phyloP scores from a whole-genome alignment of 495 filamentous ascomycete genomes.

The Aspergillus nanangensis region DNA sequence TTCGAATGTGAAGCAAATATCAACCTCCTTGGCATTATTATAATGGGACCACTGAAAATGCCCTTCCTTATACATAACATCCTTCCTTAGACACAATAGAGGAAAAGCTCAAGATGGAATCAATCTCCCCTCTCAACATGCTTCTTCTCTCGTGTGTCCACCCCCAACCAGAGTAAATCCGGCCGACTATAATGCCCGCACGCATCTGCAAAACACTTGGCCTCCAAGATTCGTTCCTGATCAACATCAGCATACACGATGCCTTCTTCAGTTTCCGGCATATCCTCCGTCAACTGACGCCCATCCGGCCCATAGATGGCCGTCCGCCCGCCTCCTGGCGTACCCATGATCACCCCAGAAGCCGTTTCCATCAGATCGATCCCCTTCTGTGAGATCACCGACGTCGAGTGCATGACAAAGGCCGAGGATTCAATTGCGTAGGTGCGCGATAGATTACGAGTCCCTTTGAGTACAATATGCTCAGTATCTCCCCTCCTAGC shows the following conservation, averaged over 20 bases:
- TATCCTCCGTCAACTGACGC: slow-evolving; percentile 13
- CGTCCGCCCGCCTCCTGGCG: slow-evolving; percentile 24
- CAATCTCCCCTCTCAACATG: no score
- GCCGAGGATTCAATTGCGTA: slow-evolving; percentile 19
- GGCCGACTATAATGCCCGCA: slow-evolving; percentile 31
- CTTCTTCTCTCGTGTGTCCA: slow-evolving; percentile 16
- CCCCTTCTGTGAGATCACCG: neutral
- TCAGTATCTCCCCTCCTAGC: no score
- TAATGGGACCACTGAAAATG: no score
- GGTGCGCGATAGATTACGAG: neutral
- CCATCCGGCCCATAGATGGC: slow-evolving; percentile 31
- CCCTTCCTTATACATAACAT: no score
- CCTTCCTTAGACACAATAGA: no score
- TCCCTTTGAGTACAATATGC: neutral
- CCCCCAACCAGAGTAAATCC: slow-evolving; percentile 19
- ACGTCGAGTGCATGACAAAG: slow-evolving; percentile 11
- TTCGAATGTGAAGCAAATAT: no score
- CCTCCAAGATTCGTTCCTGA: slow-evolving; percentile 19
- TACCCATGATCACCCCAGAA: slow-evolving; percentile 16
- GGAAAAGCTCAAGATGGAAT: no score
- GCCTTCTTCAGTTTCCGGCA: slow-evolving; percentile 18
- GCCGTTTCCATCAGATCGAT: slow-evolving; percentile 23
- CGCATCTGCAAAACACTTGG: slow-evolving; percentile 25
- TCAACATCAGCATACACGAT: slow-evolving; percentile 31
- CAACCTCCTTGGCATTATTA: no score